Base-by-base conservation (phyloP, 2,329 filamentous ascomycete genomes). In the Phialophora expanda region DNA sequence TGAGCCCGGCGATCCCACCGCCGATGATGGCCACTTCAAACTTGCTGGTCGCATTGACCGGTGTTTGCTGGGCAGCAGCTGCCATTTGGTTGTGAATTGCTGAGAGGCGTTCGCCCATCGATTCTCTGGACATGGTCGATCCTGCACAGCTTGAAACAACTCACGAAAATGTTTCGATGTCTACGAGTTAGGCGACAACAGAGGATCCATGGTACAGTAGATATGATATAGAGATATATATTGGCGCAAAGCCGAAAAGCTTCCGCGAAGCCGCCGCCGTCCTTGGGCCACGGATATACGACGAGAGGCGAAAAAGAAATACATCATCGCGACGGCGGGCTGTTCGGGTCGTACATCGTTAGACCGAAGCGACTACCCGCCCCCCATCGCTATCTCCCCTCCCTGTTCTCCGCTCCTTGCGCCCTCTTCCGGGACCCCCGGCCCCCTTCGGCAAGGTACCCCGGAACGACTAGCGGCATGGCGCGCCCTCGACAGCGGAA, bases 1-100 rank as follows among this genome's bases (percentile, higher is more conserved):
- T 69, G 4, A 74, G 62, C 24, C 74, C 74, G 14, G 69, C 74
- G 22, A 76, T 76, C n/a, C 74, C 75, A 41, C 75, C 75, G 34
- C 75, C 74, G 4, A 73, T 65, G n/a, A 76, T 74, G 53, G 75
- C 75, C 11, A 76, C 67, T 44, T 73, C 68, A 62, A 75, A 74
- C 4, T 66, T 12, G 22, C 26, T 32, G 20, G 48, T 3, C 60
- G 60, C 62, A 12, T 17, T 24, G 11, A 11, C 59, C 1, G 48
- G 5, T 44, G 44, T 46, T 5, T 5, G 12, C 24, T 50, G n/a
- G n/a, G n/a, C 22, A 22, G 51, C 11, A 24, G 32, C 22, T 62
- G 44, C 6, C 8, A 56, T 26, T 26, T 56, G 32, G 26, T 54
- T 26, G 26, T 28, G 51, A 12, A 44, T 26, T 1, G 1, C 24